Percentiles rank a stretch among this genome's conserved stretches.
Evolutionary conservation across 257 asterid species (phyloP).

Genomic region (Handroanthus guayacan): DNA sequence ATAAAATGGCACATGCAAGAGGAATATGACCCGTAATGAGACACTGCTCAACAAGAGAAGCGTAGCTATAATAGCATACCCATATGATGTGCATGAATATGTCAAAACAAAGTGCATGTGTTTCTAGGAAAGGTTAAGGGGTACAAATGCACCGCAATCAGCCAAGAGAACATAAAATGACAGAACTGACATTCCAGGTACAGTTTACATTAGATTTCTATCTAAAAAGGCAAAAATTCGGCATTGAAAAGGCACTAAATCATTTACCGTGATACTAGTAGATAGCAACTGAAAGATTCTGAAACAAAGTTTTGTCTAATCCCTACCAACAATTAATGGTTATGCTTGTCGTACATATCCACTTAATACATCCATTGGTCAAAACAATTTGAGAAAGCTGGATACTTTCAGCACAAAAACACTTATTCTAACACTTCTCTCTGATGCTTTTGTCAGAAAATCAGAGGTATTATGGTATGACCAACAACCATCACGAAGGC

Average conservation of each 20-base stretch:
- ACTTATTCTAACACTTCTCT: conserved; percentile 1
- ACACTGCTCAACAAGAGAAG: conserved; percentile 1
- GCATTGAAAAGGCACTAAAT: conserved; percentile 10
- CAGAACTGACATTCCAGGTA: not conserved
- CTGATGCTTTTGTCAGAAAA: conserved; percentile 17
- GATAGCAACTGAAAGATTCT: conserved; percentile 13
- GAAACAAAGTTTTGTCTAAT: not conserved
- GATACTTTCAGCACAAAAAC: conserved; percentile 18
- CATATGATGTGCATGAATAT: not conserved
- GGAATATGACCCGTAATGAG: conserved; percentile 12
- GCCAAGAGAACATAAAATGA: conserved; percentile 10
- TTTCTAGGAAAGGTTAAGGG: conserved; percentile 1
- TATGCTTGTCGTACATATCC: conserved; percentile 13
- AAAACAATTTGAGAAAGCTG: conserved; percentile 5
- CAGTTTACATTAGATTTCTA: not conserved
- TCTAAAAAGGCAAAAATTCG: not conserved
- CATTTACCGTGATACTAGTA: not conserved
- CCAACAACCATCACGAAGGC: not conserved
- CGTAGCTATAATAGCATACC: not conserved
- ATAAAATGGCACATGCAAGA: conserved; percentile 18
- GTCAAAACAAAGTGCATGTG: conserved; percentile 8
- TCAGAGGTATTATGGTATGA: not conserved
- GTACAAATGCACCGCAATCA: conserved; percentile 10
- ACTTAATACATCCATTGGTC: not conserved
- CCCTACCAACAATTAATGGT: not conserved